A percentile compares a stretch with the other conserved stretches of the same genome.
These are phyloP conservation scores for Anastatica hierochuntica DNA, from an alignment of 345 rosid species.

Conservation along the genomic window DNA sequence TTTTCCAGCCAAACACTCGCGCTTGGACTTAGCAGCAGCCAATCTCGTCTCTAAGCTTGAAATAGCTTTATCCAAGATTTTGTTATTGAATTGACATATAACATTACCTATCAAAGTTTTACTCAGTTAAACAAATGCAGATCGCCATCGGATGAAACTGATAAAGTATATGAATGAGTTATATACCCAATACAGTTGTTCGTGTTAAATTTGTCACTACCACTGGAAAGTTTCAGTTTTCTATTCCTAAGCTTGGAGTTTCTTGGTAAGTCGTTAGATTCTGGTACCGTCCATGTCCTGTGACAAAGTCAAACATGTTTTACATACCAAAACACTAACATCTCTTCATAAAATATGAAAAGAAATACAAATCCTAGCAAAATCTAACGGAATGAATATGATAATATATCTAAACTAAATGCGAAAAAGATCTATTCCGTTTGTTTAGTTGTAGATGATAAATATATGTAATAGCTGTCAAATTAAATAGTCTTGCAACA, in stretches of 20 bases:
- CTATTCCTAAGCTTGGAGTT: background rate
- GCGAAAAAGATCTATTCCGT: too few relatives aligned
- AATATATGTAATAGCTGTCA: too few relatives aligned
- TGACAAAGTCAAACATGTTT: too few relatives aligned
- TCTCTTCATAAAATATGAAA: too few relatives aligned
- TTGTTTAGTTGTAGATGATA: too few relatives aligned
- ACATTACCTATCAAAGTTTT: background rate
- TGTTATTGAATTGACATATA: background rate
- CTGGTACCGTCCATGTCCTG: slow-evolving; percentile 41
- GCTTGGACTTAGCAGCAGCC: background rate
- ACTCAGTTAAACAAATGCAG: background rate
- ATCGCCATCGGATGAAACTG: background rate
- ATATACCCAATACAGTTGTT: background rate
- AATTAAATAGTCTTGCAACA: too few relatives aligned
- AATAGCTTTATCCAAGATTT: background rate
- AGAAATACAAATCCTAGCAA: too few relatives aligned
- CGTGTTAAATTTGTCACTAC: too few relatives aligned
- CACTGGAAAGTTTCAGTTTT: background rate
- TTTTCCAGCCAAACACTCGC: background rate
- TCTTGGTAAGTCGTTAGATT: slow-evolving; percentile 13
- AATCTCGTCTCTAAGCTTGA: background rate
- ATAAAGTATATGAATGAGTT: background rate
- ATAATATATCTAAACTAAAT: too few relatives aligned
- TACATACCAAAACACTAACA: too few relatives aligned
- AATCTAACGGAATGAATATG: too few relatives aligned